Base-by-base conservation (phyloP, 768 basidiomycete species). In the Lentinus tigrinus region DNA sequence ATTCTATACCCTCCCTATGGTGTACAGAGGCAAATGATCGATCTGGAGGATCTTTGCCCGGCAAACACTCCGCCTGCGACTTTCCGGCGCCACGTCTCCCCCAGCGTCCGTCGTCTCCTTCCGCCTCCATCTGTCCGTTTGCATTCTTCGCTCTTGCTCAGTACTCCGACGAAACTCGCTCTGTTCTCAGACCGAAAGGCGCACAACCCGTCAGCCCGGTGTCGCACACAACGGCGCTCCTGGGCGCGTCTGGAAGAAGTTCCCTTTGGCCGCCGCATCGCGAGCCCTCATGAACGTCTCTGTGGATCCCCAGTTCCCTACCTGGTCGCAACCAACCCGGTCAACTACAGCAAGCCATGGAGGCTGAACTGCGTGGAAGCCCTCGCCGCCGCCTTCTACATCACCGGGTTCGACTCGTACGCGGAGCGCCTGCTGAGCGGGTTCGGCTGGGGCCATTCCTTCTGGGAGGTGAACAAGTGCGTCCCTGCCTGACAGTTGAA, bases 281-380 rank as follows among this genome's bases (percentile, higher is more conserved):
- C 89, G 5, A 93, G 92, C 63, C 94, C 96, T 0, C 82, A 98
- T 64, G 97, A 99, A 77, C 82, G 97, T 9, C 69, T 98, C 43
- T 68, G 95, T 97, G 66, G 10, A 3, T 27, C 21, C 17, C 14
- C 62, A 99, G 96, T 99, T 27, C 97, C 97, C 0, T 98, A 96
- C 70, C 83, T 99, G 19, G 72, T 98, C 43, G 97, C 97, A 0
- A 90, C 94, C 0, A 99, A 99, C 71, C 95, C 96, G 0, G 94
- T 94, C 10, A 99, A 99, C 73, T 99, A 98, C 65, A 97, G 97
- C 10, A 95, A 93, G 71, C 97, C 97, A 0, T 98, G 95, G 94
- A 79, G 89, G 48, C 77, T 99, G 39, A 98, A 96, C 66, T 98
- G 96, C 62, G 95, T 92, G 27, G 95, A 96, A 72, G 92, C 93